A percentile compares a stretch with the other conserved stretches of the same genome.
phyloP scores from a whole-genome alignment of 2,329 filamentous ascomycete genomes.

The Blastomyces emzantsi region DNA sequence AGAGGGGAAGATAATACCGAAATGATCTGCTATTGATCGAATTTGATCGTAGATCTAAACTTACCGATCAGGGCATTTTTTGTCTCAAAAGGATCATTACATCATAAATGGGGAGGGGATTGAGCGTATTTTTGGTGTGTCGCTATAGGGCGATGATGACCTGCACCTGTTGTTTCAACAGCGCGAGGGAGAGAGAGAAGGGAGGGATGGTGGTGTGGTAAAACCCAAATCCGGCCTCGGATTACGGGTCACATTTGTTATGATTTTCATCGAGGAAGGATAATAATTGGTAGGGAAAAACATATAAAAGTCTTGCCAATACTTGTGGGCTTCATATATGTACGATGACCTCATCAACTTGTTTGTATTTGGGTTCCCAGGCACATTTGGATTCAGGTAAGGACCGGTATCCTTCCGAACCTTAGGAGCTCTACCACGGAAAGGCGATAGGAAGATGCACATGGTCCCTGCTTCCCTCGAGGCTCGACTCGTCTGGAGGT shows the following conservation, averaged over 20 bases:
- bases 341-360: neutral
- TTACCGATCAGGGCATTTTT: neutral
- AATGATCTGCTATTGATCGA: neutral
- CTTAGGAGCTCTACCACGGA: neutral
- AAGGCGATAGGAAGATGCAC: neutral
- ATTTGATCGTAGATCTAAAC: neutral
- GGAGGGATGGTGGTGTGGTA: no score
- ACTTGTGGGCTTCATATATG: neutral
- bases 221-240: neutral
- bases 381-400: neutral
- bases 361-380: neutral
- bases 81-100: neutral
- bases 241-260: neutral
- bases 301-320: neutral
- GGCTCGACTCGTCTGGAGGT: neutral
- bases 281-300: neutral
- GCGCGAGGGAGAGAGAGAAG: no score
- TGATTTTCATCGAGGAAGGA: neutral
- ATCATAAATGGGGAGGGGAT: neutral
- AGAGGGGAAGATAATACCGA: neutral
- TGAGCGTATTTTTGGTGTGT: neutral
- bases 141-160: neutral
- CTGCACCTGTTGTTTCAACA: neutral
- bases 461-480: neutral
- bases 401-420: neutral